Conservation (phyloP, 495 filamentous ascomycete species). For the Penicillium alfredii region DNA sequence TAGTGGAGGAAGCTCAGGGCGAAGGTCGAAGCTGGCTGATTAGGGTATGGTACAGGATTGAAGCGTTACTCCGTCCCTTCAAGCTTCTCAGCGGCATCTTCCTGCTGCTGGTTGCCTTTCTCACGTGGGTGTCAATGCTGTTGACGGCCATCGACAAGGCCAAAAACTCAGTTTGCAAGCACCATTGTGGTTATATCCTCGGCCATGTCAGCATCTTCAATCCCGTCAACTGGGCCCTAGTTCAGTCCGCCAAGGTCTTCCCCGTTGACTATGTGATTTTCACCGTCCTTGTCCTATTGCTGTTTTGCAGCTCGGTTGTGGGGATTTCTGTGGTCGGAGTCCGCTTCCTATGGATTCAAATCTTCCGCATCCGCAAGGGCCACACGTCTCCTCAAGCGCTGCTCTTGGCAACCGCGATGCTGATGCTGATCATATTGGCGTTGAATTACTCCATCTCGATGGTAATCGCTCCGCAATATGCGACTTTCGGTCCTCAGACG, state of each 20-base stretch:
- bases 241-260: constrained; percentile 75
- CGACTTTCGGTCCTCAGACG: constrained; percentile 89
- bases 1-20: constrained; percentile 73
- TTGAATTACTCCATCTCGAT: constrained; percentile 89
- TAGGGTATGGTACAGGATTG: constrained; percentile 67
- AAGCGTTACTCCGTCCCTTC: constrained; percentile 72
- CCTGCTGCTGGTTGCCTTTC: constrained; percentile 60
- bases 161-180: constrained; percentile 87
- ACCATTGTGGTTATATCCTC: constrained; percentile 89
- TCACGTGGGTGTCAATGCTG: constrained; percentile 87
- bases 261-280: constrained; percentile 90
- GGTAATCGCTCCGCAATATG: constrained; percentile 89
- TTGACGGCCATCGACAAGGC: constrained; percentile 95
- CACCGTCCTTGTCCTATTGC: constrained; percentile 70
- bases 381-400: constrained; percentile 89
- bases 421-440: constrained; percentile 80
- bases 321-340: constrained; percentile 85
- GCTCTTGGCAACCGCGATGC: constrained; percentile 83
- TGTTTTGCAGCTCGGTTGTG: constrained; percentile 80
- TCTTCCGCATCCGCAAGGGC: constrained; percentile 85
- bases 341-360: constrained; percentile 86
- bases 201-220: constrained; percentile 88
- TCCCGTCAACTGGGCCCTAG: constrained; percentile 86
- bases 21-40: constrained; percentile 65
- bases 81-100: constrained; percentile 81